These are phyloP conservation scores for Phialophora tarda DNA, from an alignment of 2,329 filamentous ascomycete species.

Conservation along the genomic window DNA sequence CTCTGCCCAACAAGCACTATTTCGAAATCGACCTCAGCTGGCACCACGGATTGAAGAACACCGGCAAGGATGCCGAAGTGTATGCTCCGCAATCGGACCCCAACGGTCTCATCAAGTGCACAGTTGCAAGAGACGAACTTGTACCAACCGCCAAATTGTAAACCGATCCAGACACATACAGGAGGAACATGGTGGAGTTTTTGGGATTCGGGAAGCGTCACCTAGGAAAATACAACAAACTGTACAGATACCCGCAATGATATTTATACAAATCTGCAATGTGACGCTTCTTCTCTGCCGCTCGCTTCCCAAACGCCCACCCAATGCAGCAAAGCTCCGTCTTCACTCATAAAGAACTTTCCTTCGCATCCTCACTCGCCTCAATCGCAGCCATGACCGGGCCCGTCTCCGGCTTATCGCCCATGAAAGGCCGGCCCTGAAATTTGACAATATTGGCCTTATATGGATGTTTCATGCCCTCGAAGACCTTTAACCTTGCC, in stretches of 20 bases:
- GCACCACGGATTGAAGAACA: constrained; percentile 96
- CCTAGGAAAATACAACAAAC: constrained; percentile 4
- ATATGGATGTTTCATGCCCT: constrained; percentile 90
- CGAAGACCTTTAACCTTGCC: constrained; percentile 91
- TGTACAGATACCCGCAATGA: constrained; percentile 26
- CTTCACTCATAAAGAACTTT: constrained; percentile 8
- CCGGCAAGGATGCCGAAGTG: constrained; percentile 91
- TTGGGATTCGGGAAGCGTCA: not conserved
- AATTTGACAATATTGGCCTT: constrained; percentile 83
- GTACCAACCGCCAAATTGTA: constrained; percentile 12
- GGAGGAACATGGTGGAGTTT: constrained; percentile 1
- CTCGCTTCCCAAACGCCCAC: constrained; percentile 6
- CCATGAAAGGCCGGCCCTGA: constrained; percentile 56
- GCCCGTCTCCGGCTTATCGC: constrained; percentile 21
- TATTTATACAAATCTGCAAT: constrained; percentile 25
- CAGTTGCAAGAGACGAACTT: constrained; percentile 60
- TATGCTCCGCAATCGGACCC: constrained; percentile 91
- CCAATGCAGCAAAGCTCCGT: constrained; percentile 17
- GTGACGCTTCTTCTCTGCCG: not conserved
- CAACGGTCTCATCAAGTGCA: constrained; percentile 95
- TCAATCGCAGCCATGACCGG: constrained; percentile 34
- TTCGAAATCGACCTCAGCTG: constrained; percentile 97
- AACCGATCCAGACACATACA: constrained; percentile 33
- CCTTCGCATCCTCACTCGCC: constrained; percentile 22
- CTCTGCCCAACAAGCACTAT: constrained; percentile 97